These are phyloP conservation scores for Pseudopithomyces maydicus DNA, from an alignment of 2,329 filamentous ascomycete species.

Conservation along the genomic window DNA sequence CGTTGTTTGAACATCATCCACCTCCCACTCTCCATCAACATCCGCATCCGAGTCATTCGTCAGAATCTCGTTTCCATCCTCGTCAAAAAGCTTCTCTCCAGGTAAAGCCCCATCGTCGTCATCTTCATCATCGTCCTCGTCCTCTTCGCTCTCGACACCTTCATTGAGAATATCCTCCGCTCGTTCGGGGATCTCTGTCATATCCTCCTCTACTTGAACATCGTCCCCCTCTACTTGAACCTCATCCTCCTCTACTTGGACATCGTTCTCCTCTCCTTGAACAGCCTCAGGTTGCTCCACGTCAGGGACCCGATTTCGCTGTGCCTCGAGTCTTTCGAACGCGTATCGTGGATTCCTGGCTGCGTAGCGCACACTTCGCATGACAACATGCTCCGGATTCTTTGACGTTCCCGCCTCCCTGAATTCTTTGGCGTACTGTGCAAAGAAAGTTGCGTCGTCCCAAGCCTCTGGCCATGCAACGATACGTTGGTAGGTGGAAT, in stretches of 20 bases:
- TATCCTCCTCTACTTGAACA: constrained; percentile 33
- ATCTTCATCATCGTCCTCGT: constrained; percentile 22
- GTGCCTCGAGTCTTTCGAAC: constrained; percentile 36
- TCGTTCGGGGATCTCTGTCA: constrained; percentile 36
- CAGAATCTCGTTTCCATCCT: constrained; percentile 18
- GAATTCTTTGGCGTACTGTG: constrained; percentile 34
- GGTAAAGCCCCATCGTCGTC: constrained; percentile 16
- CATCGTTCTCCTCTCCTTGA: constrained; percentile 22
- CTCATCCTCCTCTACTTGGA: constrained; percentile 35
- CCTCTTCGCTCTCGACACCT: constrained; percentile 15
- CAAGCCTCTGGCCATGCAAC: constrained; percentile 39
- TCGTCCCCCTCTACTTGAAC: constrained; percentile 24
- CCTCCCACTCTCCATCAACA: constrained; percentile 20
- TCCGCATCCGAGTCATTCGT: constrained; percentile 20
- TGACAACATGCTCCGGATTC: constrained; percentile 35
- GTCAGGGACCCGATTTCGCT: background rate
- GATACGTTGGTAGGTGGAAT: constrained; percentile 37
- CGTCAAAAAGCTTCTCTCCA: constrained; percentile 11
- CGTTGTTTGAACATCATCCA: constrained; percentile 16
- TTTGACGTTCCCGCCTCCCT: constrained; percentile 29
- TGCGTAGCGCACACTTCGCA: constrained; percentile 37
- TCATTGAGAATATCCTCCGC: constrained; percentile 29
- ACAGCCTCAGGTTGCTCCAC: constrained; percentile 5
- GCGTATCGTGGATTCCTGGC: constrained; percentile 40
- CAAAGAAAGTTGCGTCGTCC: constrained; percentile 37